A percentile compares a stretch with the other conserved stretches of the same genome.
phyloP scores from a whole-genome alignment of 805 yeast species.

The Lipomyces sp. region DNA sequence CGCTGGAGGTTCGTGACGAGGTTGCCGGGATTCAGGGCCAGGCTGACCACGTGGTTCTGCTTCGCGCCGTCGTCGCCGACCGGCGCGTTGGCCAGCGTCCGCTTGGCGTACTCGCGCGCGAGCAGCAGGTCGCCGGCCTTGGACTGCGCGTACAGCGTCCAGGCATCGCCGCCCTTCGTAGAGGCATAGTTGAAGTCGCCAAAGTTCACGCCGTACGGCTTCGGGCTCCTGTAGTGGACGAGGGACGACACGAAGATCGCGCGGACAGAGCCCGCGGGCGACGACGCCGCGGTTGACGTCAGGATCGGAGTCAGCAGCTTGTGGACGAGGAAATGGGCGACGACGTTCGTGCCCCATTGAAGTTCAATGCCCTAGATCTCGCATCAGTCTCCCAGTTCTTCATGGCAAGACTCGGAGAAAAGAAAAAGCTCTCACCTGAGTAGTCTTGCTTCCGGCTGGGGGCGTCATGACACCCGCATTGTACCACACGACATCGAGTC shows the following conservation, averaged over 20 bases:
- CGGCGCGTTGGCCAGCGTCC: slow-evolving; percentile 1
- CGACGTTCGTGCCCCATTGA: slow-evolving; percentile 47
- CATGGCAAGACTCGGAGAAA: no score
- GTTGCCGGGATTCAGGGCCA: slow-evolving; percentile 22
- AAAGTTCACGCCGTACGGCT: slow-evolving; percentile 39
- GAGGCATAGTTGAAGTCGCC: slow-evolving; percentile 36
- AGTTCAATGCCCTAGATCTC: slow-evolving; percentile 48
- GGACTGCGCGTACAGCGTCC: slow-evolving; percentile 42
- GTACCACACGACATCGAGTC: slow-evolving; percentile 41
- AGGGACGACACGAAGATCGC: slow-evolving; percentile 47
- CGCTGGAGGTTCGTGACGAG: slow-evolving; percentile 14
- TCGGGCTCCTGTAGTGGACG: slow-evolving; percentile 37
- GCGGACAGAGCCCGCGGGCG: slow-evolving; percentile 33
- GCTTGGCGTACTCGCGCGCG: slow-evolving; percentile 17
- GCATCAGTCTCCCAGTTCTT: no score
- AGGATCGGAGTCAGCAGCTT: slow-evolving; percentile 43
- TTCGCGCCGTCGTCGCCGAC: slow-evolving; percentile 3
- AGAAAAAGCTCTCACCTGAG: slow-evolving; percentile 41
- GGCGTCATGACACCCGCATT: slow-evolving; percentile 45
- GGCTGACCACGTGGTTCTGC: slow-evolving; percentile 9
- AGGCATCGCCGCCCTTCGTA: slow-evolving; percentile 22
- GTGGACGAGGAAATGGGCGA: slow-evolving; percentile 49
- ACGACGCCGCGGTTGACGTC: slow-evolving; percentile 36
- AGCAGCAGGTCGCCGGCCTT: slow-evolving; percentile 41
- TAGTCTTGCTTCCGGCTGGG: slow-evolving; percentile 33